Conservation (phyloP, 148 eudicot genomes). For the Rhododendron vialii region DNA sequence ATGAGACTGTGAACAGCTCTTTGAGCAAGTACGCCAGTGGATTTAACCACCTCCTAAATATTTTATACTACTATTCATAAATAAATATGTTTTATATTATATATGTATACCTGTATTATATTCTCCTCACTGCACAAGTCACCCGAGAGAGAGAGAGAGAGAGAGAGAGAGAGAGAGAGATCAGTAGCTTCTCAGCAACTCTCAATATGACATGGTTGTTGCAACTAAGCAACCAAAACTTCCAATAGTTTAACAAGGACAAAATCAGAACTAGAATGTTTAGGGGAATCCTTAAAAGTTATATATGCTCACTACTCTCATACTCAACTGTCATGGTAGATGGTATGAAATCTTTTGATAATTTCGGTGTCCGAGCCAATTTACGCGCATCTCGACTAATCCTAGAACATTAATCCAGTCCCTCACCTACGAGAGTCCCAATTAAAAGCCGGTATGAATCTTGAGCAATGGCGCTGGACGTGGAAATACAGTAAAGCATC, state of each 20-base stretch:
- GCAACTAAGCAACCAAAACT: conserved; percentile 23
- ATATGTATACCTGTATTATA: not conserved
- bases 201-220: conserved; percentile 18
- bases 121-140: not conserved
- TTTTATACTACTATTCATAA: too few relatives aligned
- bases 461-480: not conserved
- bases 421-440: not conserved
- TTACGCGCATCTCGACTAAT: too few relatives aligned
- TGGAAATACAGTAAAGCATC: not conserved
- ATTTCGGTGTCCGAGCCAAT: too few relatives aligned
- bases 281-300: not conserved
- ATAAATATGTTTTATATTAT: not conserved
- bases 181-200: conserved; percentile 22
- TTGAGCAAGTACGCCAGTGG: conserved; percentile 5
- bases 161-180: not conserved
- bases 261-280: conserved; percentile 6
- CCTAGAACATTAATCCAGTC: too few relatives aligned
- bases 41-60: not conserved
- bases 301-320: not conserved
- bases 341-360: not conserved
- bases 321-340: not conserved
- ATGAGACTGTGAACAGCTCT: not conserved
- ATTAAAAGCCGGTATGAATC: not conserved
- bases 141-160: not conserved
- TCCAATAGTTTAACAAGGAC: not conserved